A percentile compares a stretch with the other conserved stretches of the same genome.
Conservation (phyloP, 1,139 yeast genomes). For the Suhomyces bokatorum region DNA sequence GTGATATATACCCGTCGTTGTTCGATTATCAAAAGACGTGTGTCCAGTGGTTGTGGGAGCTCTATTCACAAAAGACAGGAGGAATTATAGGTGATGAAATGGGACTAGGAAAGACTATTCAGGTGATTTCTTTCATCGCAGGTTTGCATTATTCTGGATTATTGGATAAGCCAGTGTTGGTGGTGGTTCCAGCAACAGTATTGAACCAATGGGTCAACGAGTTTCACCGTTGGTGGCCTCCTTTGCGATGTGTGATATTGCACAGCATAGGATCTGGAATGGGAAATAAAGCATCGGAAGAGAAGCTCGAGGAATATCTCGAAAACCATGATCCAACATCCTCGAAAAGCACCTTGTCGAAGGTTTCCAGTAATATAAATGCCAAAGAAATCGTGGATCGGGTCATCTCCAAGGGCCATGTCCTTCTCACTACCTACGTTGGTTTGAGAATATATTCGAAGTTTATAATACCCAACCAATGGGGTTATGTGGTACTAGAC, state of each 20-base stretch:
- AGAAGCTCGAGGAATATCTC: slow-evolving; percentile 49
- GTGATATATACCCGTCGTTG: slow-evolving; percentile 82
- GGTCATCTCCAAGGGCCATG: slow-evolving; percentile 68
- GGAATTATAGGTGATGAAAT: slow-evolving; percentile 97
- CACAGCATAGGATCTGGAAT: slow-evolving; percentile 94
- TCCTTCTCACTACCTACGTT: slow-evolving; percentile 86
- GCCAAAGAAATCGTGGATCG: slow-evolving; percentile 51
- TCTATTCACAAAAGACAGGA: slow-evolving; percentile 83
- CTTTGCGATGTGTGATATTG: slow-evolving; percentile 77
- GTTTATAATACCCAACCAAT: slow-evolving; percentile 61
- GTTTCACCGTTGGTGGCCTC: slow-evolving; percentile 98
- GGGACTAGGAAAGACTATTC: slow-evolving; percentile 97
- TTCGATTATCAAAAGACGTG: slow-evolving; percentile 95
- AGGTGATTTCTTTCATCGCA: slow-evolving; percentile 84
- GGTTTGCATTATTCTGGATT: slow-evolving; percentile 82
- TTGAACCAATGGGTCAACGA: slow-evolving; percentile 96
- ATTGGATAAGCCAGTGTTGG: slow-evolving; percentile 72
- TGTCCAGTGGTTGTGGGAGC: slow-evolving; percentile 78
- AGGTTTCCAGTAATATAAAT: slow-evolving; percentile 36
- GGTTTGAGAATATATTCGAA: slow-evolving; percentile 81
- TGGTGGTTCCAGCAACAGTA: slow-evolving; percentile 97
- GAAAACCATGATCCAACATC: slow-evolving; percentile 47
- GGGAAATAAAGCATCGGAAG: slow-evolving; percentile 51
- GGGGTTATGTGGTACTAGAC: slow-evolving; percentile 92
- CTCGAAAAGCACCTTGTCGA: slow-evolving; percentile 20